Evolutionary conservation across 108 stramenopile genomes (phyloP).

Genomic region (Schizochytrium sp.): DNA sequence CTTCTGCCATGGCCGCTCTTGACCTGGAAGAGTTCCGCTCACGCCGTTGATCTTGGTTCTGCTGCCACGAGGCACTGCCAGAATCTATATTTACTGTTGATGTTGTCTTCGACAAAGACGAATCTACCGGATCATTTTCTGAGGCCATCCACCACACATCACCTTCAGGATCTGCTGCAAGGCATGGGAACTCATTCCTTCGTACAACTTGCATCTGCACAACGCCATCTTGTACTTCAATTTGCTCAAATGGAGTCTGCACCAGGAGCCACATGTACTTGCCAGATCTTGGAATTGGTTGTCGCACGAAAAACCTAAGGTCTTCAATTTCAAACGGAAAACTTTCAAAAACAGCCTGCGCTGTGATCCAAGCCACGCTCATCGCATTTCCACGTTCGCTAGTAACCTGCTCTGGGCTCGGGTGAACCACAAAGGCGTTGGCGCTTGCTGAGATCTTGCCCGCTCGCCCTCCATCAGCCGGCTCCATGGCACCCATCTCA

Average conservation of each 20-base stretch:
- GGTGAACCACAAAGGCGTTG: slow-evolving; percentile 6
- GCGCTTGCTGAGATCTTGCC: neutral
- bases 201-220: slow-evolving; percentile 32
- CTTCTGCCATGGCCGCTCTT: neutral
- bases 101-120: neutral
- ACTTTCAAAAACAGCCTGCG: neutral
- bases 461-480: neutral
- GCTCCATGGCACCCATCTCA: neutral
- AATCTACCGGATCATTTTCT: neutral
- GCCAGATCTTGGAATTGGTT: neutral
- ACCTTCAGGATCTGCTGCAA: neutral
- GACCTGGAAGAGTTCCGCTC: too few relatives aligned
- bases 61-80: neutral
- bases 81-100: neutral
- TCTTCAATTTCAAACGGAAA: slow-evolving; percentile 2
- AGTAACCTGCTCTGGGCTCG: neutral
- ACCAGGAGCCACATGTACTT: slow-evolving; percentile 42
- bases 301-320: slow-evolving; percentile 31
- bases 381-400: neutral
- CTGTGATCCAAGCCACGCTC: neutral
- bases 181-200: neutral
- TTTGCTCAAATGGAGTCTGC: slow-evolving; percentile 13
- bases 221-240: neutral
- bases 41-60: neutral
- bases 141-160: slow-evolving; percentile 37